phyloP scores from a whole-genome alignment of 495 filamentous ascomycete species.

The Neurospora tetrasperma region DNA sequence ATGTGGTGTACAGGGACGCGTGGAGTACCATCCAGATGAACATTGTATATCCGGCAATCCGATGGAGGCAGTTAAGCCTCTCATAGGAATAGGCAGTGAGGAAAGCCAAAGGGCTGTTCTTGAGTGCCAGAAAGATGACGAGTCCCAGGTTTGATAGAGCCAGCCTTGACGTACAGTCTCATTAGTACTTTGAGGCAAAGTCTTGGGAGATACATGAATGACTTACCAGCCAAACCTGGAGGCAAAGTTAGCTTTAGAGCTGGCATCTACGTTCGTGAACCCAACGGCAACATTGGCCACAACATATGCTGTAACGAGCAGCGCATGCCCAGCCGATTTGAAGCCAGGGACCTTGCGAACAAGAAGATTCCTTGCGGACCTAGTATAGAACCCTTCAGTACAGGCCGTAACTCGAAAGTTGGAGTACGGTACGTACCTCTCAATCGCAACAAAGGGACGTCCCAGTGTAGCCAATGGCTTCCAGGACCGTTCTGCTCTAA shows the following conservation, averaged over 20 bases:
- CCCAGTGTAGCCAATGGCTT: constrained; percentile 8
- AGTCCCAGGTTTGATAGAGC: constrained; percentile 42
- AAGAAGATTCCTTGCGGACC: constrained; percentile 30
- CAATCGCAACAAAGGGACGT: constrained; percentile 16
- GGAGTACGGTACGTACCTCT: constrained; percentile 14
- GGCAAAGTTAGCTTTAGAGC: constrained; percentile 18
- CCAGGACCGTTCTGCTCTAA: constrained; percentile 13
- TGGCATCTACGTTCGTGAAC: constrained; percentile 36
- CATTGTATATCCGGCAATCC: constrained; percentile 46
- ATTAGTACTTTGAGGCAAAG: constrained; percentile 4
- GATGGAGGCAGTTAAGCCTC: constrained; percentile 49
- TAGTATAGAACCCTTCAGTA: neutral
- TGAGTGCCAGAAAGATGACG: constrained; percentile 48
- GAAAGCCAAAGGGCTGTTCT: constrained; percentile 49
- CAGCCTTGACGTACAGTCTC: constrained; percentile 34
- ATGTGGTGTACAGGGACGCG: constrained; percentile 30
- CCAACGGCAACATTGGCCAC: constrained; percentile 40
- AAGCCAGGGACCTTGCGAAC: constrained; percentile 39
- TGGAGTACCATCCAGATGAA: constrained; percentile 37
- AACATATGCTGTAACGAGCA: constrained; percentile 38
- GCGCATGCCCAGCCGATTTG: constrained; percentile 40
- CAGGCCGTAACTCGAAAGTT: neutral
- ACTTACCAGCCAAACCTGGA: constrained; percentile 43
- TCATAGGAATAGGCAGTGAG: constrained; percentile 52
- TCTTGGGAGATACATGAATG: neutral